Conservation (phyloP, 1,284 basidiomycete species). For the Rhodotorula sp. region DNA sequence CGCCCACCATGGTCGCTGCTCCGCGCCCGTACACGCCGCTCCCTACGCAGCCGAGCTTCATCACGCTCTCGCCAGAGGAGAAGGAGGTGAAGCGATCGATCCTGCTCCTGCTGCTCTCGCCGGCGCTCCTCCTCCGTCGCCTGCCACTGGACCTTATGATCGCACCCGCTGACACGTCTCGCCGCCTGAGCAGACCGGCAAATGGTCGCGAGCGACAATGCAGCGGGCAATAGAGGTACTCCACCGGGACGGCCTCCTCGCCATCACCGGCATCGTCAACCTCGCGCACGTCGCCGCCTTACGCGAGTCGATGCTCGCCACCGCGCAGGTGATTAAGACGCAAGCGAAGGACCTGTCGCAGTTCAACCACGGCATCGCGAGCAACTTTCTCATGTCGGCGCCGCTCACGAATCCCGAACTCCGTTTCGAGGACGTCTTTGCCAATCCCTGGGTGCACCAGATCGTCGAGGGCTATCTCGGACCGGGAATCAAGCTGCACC, state of each 20-base stretch:
- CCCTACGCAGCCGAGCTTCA: conserved; percentile 6
- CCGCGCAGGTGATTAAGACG: background rate
- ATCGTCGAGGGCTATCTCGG: conserved; percentile 17
- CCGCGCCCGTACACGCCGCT: background rate
- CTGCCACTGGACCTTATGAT: too few relatives aligned
- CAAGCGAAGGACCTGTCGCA: background rate
- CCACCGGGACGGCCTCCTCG: conserved; percentile 17
- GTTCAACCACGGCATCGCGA: conserved; percentile 7
- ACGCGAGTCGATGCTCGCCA: background rate
- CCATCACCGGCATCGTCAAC: background rate
- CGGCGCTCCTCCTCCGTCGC: too few relatives aligned
- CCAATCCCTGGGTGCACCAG: background rate
- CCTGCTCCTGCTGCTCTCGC: too few relatives aligned
- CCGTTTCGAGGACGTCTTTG: conserved; percentile 7
- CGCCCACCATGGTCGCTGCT: background rate
- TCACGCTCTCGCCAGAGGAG: conserved; percentile 11
- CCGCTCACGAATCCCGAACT: conserved; percentile 2
- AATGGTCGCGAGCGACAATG: conserved; percentile 6
- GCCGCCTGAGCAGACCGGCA: background rate
- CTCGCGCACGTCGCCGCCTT: background rate
- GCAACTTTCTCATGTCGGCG: conserved; percentile 12
- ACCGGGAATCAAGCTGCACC: background rate
- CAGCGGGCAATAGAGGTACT: conserved; percentile 13
- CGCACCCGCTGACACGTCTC: too few relatives aligned
- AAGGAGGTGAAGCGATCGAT: too few relatives aligned